Evolutionary conservation across 148 eudicot genomes (phyloP), one percentile per base, ranked within the genome.

Genomic region (Dianthus caryophyllus): DNA sequence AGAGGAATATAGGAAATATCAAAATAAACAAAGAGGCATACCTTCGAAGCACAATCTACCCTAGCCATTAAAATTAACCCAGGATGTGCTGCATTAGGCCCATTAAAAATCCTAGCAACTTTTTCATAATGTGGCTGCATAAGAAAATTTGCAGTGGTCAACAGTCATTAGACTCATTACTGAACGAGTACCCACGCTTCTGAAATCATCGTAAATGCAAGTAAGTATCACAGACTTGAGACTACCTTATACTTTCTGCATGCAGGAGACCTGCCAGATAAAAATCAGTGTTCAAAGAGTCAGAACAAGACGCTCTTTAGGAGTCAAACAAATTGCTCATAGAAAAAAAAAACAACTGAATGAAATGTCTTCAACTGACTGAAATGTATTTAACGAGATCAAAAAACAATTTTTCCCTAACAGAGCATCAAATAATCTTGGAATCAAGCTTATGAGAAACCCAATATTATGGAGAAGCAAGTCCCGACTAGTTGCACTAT

Each of bases 101-200:
- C 96, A 73, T 89, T 93, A 61, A 93, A 93, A 77, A 89, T 84
- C 76, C 86, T 87, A 0, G 98, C 96, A 67, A 93, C 98, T 70
- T 87, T 93, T 76, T 93, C 98, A 80, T 89, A 93, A n/a, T 89
- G 96, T 48, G 91, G 88, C 98, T 93, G 89, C 82, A 83, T 60
- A 68, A 70, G 49, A 47, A 67, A 22, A 27, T 51, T 50, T 43
- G 59, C 67, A 50, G 76, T 51, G 64, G 68, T 36, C 61, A 59
- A 58, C 22, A 73, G 43, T 29, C 21, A 64, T 26, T 9, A 47
- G 33, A 64, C 10, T 41, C 21, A 74, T 53, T 4, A 74, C 44
- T 39, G 63, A 76, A 15, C 65, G 78, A 62, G 9, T 17, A 61
- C 15, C 36, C 57, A 26, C 22, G 11, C 33, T 7, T 44, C 15